phyloP scores from a whole-genome alignment of 2,329 filamentous ascomycete genomes.

The Metarhizium robertsii region DNA sequence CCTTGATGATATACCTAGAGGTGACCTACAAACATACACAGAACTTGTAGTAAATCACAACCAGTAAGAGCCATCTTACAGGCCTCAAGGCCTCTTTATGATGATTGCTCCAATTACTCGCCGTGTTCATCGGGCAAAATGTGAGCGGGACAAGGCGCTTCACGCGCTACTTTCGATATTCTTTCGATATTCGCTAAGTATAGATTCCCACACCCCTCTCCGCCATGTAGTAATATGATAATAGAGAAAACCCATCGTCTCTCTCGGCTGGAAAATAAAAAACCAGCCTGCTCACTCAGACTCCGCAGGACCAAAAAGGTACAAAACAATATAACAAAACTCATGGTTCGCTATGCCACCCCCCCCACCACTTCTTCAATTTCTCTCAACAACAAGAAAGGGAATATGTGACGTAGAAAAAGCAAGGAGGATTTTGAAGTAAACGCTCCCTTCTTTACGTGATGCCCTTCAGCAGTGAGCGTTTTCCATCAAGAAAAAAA shows the following conservation, averaged over 20 bases:
- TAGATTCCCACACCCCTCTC: not conserved
- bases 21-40: too few species aligned
- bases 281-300: not conserved
- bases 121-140: not conserved
- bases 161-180: constrained; percentile 1
- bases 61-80: too few species aligned
- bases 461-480: not conserved
- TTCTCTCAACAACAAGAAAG: not conserved
- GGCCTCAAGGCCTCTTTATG: too few species aligned
- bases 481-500: not conserved
- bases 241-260: not conserved
- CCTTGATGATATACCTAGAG: too few species aligned
- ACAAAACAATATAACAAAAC: constrained; percentile 1
- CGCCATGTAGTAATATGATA: not conserved
- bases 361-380: not conserved
- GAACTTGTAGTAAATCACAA: too few species aligned
- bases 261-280: not conserved
- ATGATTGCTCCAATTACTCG: not conserved
- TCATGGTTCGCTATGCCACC: constrained; percentile 8
- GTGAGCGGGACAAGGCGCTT: not conserved
- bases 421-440: not conserved
- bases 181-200: constrained; percentile 3
- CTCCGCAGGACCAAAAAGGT: not conserved
- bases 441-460: not conserved
- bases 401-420: constrained; percentile 5